phyloP scores from a whole-genome alignment of 208 protist species.

The Tritrichomonas musculus region DNA sequence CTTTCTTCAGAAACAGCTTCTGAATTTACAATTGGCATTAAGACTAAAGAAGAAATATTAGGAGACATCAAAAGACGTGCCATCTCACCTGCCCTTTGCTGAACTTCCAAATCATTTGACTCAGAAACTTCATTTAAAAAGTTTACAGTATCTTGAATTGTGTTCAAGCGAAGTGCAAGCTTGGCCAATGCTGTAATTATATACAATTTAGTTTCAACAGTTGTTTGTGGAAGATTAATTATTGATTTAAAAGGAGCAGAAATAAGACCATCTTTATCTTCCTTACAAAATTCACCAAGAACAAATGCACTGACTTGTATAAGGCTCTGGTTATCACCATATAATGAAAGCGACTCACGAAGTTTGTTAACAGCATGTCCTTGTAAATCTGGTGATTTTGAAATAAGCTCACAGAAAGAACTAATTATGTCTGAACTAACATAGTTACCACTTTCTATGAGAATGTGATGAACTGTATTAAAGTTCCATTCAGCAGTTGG shows the following conservation, averaged over 20 bases:
- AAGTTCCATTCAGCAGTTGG: not conserved
- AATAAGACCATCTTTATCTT: not conserved
- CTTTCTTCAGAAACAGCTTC: not conserved
- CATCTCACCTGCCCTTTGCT: conserved; percentile 15
- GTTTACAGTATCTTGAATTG: not conserved
- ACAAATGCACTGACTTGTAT: not conserved
- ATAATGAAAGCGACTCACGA: not conserved
- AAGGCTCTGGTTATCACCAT: not conserved
- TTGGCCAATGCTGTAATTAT: not conserved
- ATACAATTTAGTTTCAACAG: not conserved
- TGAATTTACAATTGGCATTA: not conserved
- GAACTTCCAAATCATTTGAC: not conserved
- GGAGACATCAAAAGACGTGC: not conserved
- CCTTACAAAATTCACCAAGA: not conserved
- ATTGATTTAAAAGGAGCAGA: not conserved
- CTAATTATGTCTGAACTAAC: not conserved
- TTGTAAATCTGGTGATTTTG: not conserved
- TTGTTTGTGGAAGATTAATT: not conserved
- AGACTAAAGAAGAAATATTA: not conserved
- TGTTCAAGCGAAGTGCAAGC: not conserved
- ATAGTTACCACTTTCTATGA: conserved; percentile 2
- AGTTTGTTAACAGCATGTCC: not conserved
- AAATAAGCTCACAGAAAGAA: conserved; percentile 13
- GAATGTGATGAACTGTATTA: not conserved
- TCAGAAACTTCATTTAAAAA: not conserved